Evolutionary conservation across 768 basidiomycete genomes (phyloP), one percentile per base, ranked within the genome.

Genomic region (Gelatoporia subvermispora): DNA sequence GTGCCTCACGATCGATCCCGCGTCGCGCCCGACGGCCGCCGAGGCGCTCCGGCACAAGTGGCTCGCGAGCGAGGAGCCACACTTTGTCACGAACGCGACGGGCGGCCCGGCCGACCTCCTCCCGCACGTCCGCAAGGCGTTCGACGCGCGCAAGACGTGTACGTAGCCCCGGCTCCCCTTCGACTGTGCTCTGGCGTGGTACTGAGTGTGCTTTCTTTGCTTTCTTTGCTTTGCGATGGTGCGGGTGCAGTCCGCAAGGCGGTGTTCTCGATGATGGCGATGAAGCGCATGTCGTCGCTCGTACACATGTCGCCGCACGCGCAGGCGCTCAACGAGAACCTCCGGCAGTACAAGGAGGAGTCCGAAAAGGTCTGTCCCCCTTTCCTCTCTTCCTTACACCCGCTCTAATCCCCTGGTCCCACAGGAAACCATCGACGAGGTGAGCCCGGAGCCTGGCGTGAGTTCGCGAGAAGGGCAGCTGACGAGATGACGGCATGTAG

Each of bases 81-180:
- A 90, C 71, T 88, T 79, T 65, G 88, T 89, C 31, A 68, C 76
- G 31, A 76, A 73, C 50, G 68, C 74, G 31, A 72, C 70, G 43
- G 87, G 85, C 40, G 72, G 72, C 38, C 82, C 84, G 22, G 78
- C 78, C 20, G 84, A 96, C 70, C 74, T 98, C 60, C 69, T 97
- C 58, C 94, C 95, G 23, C 79, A 87, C 39, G 86, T 98, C 67
- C 89, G 84, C 75, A 88, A 81, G 68, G 85, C 82, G 24, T 93
- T 96, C 71, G 82, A 96, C 63, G 93, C 91, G 25, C 88, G 79
- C 72, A 80, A 78, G 68, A 81, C 89, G 16, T 95, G 90, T 91
- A 60, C 46, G 87, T 75, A 16, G 37, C 36, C 22, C 3, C 34
- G 9, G 2, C 2, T 42, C 13, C 7, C n/a, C n/a, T 8, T 8